A percentile compares a stretch with the other conserved stretches of the same genome.
These are phyloP conservation scores for Acer campestre DNA, from an alignment of 345 rosid species.

Conservation along the genomic window DNA sequence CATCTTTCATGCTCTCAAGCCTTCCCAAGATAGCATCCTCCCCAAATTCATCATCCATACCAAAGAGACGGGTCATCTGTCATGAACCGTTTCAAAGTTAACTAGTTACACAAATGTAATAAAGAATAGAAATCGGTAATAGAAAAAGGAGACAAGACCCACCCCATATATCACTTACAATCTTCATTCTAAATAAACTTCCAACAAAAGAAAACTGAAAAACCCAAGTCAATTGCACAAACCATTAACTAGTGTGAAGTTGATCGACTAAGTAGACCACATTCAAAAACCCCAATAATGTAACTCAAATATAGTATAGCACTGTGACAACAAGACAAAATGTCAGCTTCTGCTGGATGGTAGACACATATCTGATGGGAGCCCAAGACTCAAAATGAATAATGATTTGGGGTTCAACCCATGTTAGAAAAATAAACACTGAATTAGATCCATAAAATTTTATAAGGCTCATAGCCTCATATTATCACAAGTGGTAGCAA, in stretches of 20 bases:
- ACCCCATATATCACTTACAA: background rate
- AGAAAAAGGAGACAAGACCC: background rate
- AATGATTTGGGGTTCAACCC: slow-evolving; percentile 1
- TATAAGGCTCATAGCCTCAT: background rate
- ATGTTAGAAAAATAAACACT: background rate
- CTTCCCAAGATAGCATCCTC: slow-evolving; percentile 97
- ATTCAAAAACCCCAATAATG: background rate
- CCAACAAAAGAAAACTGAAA: background rate
- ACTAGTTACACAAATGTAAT: background rate
- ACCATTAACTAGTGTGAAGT: background rate
- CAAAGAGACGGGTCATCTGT: slow-evolving; percentile 90
- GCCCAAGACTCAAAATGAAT: background rate
- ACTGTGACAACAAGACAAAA: background rate
- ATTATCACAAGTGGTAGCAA: background rate
- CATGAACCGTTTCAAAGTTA: slow-evolving; percentile 20
- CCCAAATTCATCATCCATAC: slow-evolving; percentile 88
- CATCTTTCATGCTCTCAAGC: slow-evolving; percentile 98
- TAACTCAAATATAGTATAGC: background rate
- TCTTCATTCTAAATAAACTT: background rate
- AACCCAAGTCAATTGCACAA: background rate
- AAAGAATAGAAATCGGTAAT: background rate
- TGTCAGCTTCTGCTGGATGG: background rate
- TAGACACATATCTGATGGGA: background rate
- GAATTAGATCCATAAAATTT: background rate
- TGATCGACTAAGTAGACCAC: background rate